Percentiles rank a stretch among this genome's conserved stretches.
phyloP scores from a whole-genome alignment of 139 green algal genomes.

The Desmodesmus armatus region DNA sequence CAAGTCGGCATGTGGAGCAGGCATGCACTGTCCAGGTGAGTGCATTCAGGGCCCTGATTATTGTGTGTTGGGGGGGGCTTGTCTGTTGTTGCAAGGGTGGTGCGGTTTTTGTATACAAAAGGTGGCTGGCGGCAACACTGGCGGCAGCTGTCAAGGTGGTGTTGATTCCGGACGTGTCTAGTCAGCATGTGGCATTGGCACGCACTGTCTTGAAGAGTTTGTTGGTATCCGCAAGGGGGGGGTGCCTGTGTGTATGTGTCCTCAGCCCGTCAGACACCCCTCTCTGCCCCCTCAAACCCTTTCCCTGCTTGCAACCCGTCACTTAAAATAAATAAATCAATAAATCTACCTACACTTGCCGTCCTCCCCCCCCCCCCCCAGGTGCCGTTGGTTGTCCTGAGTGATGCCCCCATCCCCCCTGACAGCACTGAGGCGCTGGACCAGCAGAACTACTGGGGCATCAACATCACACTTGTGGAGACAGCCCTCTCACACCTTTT shows the following conservation, averaged over 20 bases:
- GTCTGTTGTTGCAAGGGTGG: too few relatives aligned
- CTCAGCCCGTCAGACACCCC: too few relatives aligned
- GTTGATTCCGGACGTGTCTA: slow-evolving; percentile 40
- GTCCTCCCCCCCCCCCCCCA: background rate
- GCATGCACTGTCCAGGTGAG: slow-evolving; percentile 43
- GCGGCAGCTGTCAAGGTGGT: background rate
- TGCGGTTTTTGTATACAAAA: too few relatives aligned
- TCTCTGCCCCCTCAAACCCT: too few relatives aligned
- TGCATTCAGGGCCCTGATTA: background rate
- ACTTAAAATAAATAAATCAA: background rate
- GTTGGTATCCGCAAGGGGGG: background rate
- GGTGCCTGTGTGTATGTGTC: background rate
- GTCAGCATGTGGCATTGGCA: slow-evolving; percentile 32
- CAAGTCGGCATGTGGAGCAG: slow-evolving; percentile 29
- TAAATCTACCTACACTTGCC: background rate
- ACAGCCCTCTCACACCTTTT: slow-evolving; percentile 21
- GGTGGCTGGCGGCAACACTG: slow-evolving; percentile 17
- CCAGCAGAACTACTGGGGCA: slow-evolving; percentile 39
- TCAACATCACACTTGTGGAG: slow-evolving; percentile 44
- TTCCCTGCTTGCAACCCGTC: too few relatives aligned
- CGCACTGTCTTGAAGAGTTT: slow-evolving; percentile 34
- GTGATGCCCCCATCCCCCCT: background rate
- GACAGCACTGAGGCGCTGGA: background rate
- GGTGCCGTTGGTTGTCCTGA: slow-evolving; percentile 44
- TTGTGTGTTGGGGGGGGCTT: too few relatives aligned